phyloP scores from a whole-genome alignment of 768 basidiomycete genomes.

The Hericium erinaceus region DNA sequence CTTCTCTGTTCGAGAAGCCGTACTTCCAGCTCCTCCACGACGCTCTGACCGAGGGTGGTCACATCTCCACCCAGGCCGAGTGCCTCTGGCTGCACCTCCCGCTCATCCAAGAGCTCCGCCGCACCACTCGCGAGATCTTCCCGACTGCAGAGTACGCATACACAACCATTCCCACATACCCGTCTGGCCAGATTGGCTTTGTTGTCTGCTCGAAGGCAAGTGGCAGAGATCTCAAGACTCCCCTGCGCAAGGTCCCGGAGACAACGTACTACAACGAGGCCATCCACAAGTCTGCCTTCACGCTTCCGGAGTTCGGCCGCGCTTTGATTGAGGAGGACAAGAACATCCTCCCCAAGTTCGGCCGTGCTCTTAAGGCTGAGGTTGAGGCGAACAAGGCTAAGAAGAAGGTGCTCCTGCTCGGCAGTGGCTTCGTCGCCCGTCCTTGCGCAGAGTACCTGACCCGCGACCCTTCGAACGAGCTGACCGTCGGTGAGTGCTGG shows the following conservation, averaged over 20 bases:
- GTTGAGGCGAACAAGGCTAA: constrained; percentile 37
- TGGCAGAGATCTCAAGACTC: constrained; percentile 58
- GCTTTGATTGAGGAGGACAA: constrained; percentile 63
- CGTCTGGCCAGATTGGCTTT: constrained; percentile 96
- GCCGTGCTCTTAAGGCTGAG: constrained; percentile 43
- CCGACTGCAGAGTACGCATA: constrained; percentile 81
- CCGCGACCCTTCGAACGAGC: constrained; percentile 66
- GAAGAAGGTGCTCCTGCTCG: constrained; percentile 80
- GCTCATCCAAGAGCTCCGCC: constrained; percentile 70
- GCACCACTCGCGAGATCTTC: constrained; percentile 67
- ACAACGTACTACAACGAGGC: constrained; percentile 81
- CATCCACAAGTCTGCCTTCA: constrained; percentile 76
- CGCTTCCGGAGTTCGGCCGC: constrained; percentile 88
- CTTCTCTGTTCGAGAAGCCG: constrained; percentile 88
- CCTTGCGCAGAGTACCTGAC: constrained; percentile 95
- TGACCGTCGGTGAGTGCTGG: constrained; percentile 65
- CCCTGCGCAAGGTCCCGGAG: constrained; percentile 59
- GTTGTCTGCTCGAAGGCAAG: constrained; percentile 77
- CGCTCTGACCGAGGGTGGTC: constrained; percentile 80
- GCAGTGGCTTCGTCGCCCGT: constrained; percentile 90
- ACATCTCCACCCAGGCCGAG: constrained; percentile 94
- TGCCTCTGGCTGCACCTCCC: constrained; percentile 90
- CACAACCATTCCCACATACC: constrained; percentile 97
- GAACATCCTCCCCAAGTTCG: constrained; percentile 68
- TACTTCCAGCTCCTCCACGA: constrained; percentile 94